Evolutionary conservation across 441 rosid genomes (phyloP).

Genomic region (Populus hybrid): DNA sequence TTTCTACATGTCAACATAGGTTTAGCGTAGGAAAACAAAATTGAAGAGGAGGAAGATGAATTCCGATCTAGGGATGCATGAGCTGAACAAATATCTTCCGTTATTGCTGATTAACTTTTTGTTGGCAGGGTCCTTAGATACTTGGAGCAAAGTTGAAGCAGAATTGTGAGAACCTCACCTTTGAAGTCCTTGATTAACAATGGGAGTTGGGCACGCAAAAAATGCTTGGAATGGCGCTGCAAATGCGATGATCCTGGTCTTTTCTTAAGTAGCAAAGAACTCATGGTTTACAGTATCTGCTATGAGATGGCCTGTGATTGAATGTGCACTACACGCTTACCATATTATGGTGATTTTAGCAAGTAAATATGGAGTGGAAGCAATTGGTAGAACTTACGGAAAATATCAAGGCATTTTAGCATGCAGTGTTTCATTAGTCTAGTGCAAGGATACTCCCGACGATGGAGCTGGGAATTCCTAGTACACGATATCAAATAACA

Average conservation of each 20-base stretch:
- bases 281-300: background rate
- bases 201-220: background rate
- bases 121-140: conserved; percentile 37
- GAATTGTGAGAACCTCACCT: background rate
- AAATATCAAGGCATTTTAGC: no score
- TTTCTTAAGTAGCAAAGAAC: conserved; percentile 2
- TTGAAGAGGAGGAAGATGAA: background rate
- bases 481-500: no score
- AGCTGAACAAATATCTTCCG: background rate
- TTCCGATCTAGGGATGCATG: background rate
- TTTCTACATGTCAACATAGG: no score
- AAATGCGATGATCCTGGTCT: background rate
- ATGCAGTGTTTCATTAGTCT: no score
- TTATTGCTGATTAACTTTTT: background rate
- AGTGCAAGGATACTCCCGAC: no score
- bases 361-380: no score
- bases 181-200: background rate
- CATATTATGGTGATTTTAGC: no score
- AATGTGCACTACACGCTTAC: background rate
- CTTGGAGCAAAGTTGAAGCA: conserved; percentile 7
- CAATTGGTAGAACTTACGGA: no score
- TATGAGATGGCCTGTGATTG: background rate
- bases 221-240: background rate
- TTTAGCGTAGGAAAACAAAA: background rate
- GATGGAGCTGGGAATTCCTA: no score